Evolutionary conservation across 441 rosid genomes (phyloP).

Genomic region (Pelargonium australe): DNA sequence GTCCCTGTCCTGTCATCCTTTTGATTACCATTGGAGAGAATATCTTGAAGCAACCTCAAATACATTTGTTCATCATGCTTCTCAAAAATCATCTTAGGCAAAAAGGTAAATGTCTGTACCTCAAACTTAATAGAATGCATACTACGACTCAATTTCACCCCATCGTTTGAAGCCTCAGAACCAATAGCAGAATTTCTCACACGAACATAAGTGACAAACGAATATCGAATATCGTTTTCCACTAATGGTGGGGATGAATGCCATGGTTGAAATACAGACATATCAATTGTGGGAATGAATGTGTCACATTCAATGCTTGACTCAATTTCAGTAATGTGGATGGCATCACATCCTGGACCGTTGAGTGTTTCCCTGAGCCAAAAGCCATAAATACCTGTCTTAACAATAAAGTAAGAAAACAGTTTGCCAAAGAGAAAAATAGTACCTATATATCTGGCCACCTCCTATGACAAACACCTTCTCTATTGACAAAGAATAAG

Average conservation of each 20-base stretch:
- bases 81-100: conserved; percentile 73
- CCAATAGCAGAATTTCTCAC: conserved; percentile 47
- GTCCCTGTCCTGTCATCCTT: conserved; percentile 88
- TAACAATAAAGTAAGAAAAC: conserved; percentile 6
- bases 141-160: conserved; percentile 25
- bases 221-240: conserved; percentile 57
- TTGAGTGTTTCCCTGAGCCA: conserved; percentile 70
- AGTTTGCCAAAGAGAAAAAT: background rate
- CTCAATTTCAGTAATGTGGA: conserved; percentile 82
- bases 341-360: conserved; percentile 72
- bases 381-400: background rate
- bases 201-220: conserved; percentile 74
- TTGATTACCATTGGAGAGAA: conserved; percentile 56
- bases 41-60: conserved; percentile 61
- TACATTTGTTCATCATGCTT: conserved; percentile 79
- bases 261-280: conserved; percentile 79
- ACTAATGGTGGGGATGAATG: conserved; percentile 60
- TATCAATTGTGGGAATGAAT: conserved; percentile 63
- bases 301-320: conserved; percentile 74
- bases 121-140: conserved; percentile 41
- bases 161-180: conserved; percentile 24
- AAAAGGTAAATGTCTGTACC: conserved; percentile 47
- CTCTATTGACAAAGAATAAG: conserved; percentile 82
- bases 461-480: conserved; percentile 82
- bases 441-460: conserved; percentile 68